These are phyloP conservation scores for Saposhnikovia divaricata DNA, from an alignment of 129 eudicot genomes.

Conservation along the genomic window DNA sequence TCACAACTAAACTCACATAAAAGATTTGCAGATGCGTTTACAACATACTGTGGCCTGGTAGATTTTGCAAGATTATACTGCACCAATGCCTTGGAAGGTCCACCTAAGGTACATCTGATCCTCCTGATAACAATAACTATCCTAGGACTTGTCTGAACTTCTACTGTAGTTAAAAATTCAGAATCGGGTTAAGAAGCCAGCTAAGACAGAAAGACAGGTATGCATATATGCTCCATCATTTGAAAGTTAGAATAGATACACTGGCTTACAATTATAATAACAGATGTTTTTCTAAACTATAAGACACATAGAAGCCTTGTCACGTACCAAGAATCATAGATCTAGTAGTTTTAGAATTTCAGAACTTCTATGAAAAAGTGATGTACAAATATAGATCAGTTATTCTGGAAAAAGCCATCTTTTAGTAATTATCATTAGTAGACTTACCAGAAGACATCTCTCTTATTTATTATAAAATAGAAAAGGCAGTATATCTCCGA, in stretches of 20 bases:
- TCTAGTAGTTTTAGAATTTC: background rate
- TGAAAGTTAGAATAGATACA: background rate
- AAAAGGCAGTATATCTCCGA: background rate
- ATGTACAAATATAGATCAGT: background rate
- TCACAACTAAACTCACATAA: conserved; percentile 94
- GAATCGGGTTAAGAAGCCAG: background rate
- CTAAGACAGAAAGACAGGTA: background rate
- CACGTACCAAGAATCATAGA: background rate
- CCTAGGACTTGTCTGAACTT: background rate
- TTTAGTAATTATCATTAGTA: background rate
- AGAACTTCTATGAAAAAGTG: background rate
- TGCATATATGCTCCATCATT: background rate
- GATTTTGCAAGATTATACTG: conserved; percentile 77
- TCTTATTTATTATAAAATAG: background rate
- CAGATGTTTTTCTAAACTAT: background rate
- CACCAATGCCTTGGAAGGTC: conserved; percentile 89
- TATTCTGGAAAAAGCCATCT: background rate
- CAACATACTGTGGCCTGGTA: conserved; percentile 71
- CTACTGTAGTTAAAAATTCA: background rate
- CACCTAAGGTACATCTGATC: conserved; percentile 64
- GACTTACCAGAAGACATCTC: background rate
- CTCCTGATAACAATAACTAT: background rate
- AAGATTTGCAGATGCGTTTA: conserved; percentile 84
- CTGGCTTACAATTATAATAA: background rate
- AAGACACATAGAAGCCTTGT: background rate